Conservation (phyloP, 192 early-diverging fungal genomes). For the Pilaira anomala region DNA sequence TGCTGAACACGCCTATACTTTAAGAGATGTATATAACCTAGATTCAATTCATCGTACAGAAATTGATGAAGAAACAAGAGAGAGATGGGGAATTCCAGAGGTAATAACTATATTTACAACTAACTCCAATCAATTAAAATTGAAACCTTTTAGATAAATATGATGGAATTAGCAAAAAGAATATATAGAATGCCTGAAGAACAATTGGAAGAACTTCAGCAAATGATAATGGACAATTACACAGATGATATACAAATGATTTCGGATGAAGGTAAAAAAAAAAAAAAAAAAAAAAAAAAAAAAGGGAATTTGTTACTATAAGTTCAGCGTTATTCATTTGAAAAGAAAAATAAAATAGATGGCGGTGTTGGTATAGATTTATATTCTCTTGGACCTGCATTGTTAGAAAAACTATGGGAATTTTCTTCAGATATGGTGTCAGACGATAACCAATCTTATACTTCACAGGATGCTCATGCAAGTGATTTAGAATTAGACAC, state of each 20-base stretch:
- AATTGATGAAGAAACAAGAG: slow-evolving; percentile 14
- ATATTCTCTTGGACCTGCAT: slow-evolving; percentile 26
- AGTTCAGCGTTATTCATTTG: too few species aligned
- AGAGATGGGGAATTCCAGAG: slow-evolving; percentile 26
- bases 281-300: too few species aligned
- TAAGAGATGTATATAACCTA: slow-evolving; percentile 14
- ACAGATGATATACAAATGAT: too few species aligned
- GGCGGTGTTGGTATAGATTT: neutral
- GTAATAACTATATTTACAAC: neutral
- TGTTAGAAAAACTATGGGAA: slow-evolving; percentile 23
- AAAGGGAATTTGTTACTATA: too few species aligned
- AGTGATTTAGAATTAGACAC: too few species aligned
- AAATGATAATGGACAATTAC: neutral
- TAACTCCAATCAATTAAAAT: neutral
- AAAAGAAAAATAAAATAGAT: neutral
- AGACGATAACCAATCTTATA: too few species aligned
- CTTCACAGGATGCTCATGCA: too few species aligned
- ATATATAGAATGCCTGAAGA: neutral
- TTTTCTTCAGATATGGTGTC: neutral
- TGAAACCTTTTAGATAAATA: neutral
- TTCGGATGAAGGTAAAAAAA: too few species aligned
- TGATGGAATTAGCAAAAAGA: neutral
- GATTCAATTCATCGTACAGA: slow-evolving; percentile 17
- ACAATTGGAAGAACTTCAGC: neutral
- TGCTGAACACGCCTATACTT: slow-evolving; percentile 18